Conservation (phyloP, 2,329 filamentous ascomycete genomes). For the Thelonectria blattea region DNA sequence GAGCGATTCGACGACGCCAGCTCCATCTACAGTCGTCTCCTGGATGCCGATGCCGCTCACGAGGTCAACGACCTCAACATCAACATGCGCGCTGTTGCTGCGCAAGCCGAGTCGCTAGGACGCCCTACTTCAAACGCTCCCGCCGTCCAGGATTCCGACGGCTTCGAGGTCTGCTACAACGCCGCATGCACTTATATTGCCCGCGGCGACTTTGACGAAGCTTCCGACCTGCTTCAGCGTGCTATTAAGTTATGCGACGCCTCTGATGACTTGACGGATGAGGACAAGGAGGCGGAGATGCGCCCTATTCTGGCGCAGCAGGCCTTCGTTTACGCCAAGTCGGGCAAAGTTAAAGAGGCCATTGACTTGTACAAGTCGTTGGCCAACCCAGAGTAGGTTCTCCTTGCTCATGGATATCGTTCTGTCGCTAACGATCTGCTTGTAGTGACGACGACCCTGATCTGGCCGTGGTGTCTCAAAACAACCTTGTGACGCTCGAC, state of each 20-base stretch:
- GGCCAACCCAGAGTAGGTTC: constrained; percentile 63
- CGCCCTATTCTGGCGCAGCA: constrained; percentile 79
- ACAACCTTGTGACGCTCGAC: constrained; percentile 61
- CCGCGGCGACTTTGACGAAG: constrained; percentile 68
- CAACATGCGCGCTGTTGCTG: constrained; percentile 74
- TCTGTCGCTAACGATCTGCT: constrained; percentile 37
- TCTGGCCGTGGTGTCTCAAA: constrained; percentile 68
- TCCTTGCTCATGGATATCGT: background rate
- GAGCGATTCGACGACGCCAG: constrained; percentile 75
- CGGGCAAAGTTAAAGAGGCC: constrained; percentile 72
- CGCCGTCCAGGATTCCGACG: constrained; percentile 67
- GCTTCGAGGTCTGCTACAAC: constrained; percentile 85
- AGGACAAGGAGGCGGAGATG: constrained; percentile 77
- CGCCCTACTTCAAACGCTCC: constrained; percentile 50
- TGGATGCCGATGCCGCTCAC: constrained; percentile 54
- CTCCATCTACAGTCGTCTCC: constrained; percentile 66
- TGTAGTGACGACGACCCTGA: constrained; percentile 70
- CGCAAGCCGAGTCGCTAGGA: constrained; percentile 75
- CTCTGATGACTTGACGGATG: constrained; percentile 73
- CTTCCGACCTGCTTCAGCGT: constrained; percentile 70
- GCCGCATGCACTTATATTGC: constrained; percentile 76
- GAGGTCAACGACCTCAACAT: constrained; percentile 79
- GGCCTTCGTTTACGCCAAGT: constrained; percentile 70
- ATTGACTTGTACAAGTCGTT: constrained; percentile 67
- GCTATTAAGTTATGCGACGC: constrained; percentile 74